Evolutionary conservation across 352 stramenopile species (phyloP), one percentile per base, ranked within the genome.

Genomic region (Globisporangium nodosum): DNA sequence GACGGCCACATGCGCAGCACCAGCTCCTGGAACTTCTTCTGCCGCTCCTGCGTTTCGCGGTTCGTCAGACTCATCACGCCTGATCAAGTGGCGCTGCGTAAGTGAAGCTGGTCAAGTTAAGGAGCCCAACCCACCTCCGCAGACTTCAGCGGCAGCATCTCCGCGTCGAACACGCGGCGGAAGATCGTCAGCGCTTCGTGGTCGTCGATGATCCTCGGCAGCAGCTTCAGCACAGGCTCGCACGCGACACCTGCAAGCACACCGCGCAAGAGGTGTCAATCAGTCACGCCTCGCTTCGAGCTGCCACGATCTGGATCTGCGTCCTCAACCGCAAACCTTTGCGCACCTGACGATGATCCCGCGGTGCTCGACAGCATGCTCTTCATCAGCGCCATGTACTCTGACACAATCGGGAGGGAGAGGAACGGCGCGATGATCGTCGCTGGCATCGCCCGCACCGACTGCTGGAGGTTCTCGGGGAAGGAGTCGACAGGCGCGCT

Each of bases 1-100:
- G 77, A 80, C 3, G 82, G 78, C 82, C 82, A 92, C 78, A 92
- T 88, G 12, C 82, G 78, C 27, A 92, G 58, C 47, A 90, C 78
- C 21, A 92, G 68, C 46, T 88, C 74, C 27, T 84, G 70, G 45
- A 90, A 89, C 53, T 81, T 83, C 16, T 50, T 31, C 31, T 86
- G 73, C 0, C 82, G 82, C 48, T 88, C 76, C 74, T 87, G 48
- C 16, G 16, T 24, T 15, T 40, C 9, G 8, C 31, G 11, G 18
- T 20, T n/a, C 40, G 18, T n/a, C 40, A 46, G 18, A 6, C 40
- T 20, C 33, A 20, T 1, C 12, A 24, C 24, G 24, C 24, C 2
- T 27, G 24, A 27, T 27, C 24, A 27, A 27, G 24, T 27, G 24
- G 24, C 24, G 24, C 24, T 27, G 24, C 24, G 24, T 27, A 27